Evolutionary conservation across 441 rosid genomes (phyloP).

Genomic region (Flueggea neowawraea): DNA sequence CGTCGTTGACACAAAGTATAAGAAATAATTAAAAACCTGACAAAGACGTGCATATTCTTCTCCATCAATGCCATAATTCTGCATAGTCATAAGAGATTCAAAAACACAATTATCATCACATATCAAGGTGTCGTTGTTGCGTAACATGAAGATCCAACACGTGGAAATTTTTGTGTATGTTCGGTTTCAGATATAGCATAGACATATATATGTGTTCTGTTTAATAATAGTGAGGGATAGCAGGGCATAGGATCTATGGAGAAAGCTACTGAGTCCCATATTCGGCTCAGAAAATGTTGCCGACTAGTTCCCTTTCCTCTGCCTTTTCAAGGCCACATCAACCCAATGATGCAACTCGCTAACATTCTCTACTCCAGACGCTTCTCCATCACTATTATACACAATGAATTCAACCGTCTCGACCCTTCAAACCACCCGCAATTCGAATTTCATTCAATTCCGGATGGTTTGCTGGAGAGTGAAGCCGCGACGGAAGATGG

Average conservation of each 20-base stretch:
- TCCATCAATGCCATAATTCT: too few relatives aligned
- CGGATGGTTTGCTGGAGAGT: conserved; percentile 28
- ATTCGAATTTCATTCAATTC: conserved; percentile 45
- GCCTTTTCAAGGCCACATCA: conserved; percentile 60
- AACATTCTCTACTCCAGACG: conserved; percentile 46
- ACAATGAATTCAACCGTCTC: conserved; percentile 50
- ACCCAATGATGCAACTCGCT: conserved; percentile 55
- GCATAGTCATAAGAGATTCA: too few relatives aligned
- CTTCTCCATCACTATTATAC: conserved; percentile 54
- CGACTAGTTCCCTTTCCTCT: conserved; percentile 43
- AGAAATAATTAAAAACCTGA: too few relatives aligned
- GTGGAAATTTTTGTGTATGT: too few relatives aligned
- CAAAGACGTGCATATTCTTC: too few relatives aligned
- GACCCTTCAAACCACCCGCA: conserved; percentile 47
- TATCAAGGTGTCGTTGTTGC: too few relatives aligned
- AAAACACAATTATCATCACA: too few relatives aligned
- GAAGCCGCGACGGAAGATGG: conserved; percentile 21
- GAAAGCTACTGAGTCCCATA: background rate
- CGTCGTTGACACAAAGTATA: too few relatives aligned
- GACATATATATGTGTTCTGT: too few relatives aligned
- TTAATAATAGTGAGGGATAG: too few relatives aligned
- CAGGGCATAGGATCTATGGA: background rate
- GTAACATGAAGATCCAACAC: too few relatives aligned
- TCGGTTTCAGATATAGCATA: too few relatives aligned
- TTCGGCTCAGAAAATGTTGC: conserved; percentile 34